Evolutionary conservation across 345 rosid species (phyloP), one percentile per base, ranked within the genome.

Genomic region (Boechera stricta): DNA sequence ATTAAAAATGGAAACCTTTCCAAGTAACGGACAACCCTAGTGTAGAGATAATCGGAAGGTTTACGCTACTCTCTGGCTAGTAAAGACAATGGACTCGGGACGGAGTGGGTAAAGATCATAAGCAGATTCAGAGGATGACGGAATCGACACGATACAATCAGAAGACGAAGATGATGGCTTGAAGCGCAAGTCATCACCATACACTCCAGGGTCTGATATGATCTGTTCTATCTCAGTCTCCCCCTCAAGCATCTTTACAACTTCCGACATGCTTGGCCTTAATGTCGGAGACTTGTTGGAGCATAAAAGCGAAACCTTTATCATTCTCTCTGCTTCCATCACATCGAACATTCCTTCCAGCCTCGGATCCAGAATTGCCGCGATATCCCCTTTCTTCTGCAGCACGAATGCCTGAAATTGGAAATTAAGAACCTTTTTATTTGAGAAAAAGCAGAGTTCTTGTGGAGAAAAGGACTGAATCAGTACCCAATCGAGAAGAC

Each of bases 231-330:
- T 33, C 1, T 35, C 15, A 8, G 51, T 62, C 52, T 64, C 57
- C 57, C 87, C 85, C 67, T 84, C 83, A 21, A 86, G 73, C 87
- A 82, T 86, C 35, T 56, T 78, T 18, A 77, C 85, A 24, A 82
- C 87, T 68, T 77, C 81, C 0, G 85, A 86, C 87, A 84, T 86
- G n/a, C 29, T 64, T 12, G 89, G 87, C 74, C 89, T 74, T 84
- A 48, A n/a, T 6, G 53, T 16, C 53, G 53, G 7, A 2, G 53
- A 16, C 10, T 49, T 49, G 53, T 49, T 49, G 10, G 87, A 77
- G 76, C 89, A 86, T 44, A 79, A 1, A 35, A 86, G 75, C 0
- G 87, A 79, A 4, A 81, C 79, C 11, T 81, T 77, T n/a, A 84
- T 64, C 84, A 86, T 76, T 64, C 67, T 64, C 69, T 77, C 77